Conservation (phyloP, 2,329 filamentous ascomycete species). For the Fusarium sp. region DNA sequence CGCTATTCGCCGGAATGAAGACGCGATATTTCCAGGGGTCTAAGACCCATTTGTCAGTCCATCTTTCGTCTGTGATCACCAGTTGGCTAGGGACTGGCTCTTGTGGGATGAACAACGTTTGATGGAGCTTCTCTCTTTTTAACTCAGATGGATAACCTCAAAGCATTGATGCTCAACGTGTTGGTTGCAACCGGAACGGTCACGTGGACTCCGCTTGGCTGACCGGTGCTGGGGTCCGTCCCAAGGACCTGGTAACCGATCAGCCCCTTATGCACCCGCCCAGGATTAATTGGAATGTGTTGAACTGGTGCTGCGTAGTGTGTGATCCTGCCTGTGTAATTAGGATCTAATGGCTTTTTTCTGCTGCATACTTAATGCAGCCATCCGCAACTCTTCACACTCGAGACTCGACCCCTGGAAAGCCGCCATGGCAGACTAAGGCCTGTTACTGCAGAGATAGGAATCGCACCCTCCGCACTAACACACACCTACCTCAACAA, state of each 20-base stretch:
- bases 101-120: neutral
- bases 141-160: neutral
- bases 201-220: neutral
- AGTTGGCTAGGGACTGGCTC: neutral
- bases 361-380: neutral
- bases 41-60: conserved; percentile 26
- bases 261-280: neutral
- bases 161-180: neutral
- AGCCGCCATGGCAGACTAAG: neutral
- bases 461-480: neutral
- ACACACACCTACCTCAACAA: neutral
- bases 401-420: neutral
- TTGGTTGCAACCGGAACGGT: neutral
- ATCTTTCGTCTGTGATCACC: neutral
- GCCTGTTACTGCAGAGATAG: neutral
- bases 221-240: neutral
- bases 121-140: neutral
- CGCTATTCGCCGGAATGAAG: neutral
- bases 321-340: neutral
- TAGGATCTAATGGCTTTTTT: neutral
- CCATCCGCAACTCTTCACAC: neutral
- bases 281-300: neutral
- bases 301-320: neutral
- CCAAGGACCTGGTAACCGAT: neutral
- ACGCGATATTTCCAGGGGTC: neutral